Evolutionary conservation across 1,284 basidiomycete species (phyloP).

Genomic region (Spongiforma sp.): DNA sequence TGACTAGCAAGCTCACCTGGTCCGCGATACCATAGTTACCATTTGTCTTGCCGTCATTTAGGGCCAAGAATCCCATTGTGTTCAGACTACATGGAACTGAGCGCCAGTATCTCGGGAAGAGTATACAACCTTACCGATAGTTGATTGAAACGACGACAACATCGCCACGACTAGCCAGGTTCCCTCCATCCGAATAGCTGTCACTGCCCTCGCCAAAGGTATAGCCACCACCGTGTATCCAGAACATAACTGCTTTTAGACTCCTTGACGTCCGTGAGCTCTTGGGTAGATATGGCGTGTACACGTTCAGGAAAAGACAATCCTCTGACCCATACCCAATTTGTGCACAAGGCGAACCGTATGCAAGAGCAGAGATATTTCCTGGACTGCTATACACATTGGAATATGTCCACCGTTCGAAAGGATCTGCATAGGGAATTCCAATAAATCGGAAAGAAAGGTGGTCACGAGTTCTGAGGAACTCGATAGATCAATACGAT

Average conservation of each 20-base stretch:
- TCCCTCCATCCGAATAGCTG: constrained; percentile 47
- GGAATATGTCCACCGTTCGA: constrained; percentile 33
- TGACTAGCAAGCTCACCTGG: constrained; percentile 4
- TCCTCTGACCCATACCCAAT: constrained; percentile 33
- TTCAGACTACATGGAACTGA: constrained; percentile 8
- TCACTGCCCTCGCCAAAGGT: constrained; percentile 45
- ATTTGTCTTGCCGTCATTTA: constrained; percentile 12
- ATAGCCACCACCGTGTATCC: constrained; percentile 48
- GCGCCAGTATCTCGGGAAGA: background rate
- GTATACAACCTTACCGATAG: constrained; percentile 38
- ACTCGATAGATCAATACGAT: background rate
- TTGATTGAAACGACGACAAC: constrained; percentile 53
- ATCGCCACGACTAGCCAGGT: constrained; percentile 46
- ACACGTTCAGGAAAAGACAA: constrained; percentile 46
- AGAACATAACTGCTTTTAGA: constrained; percentile 46
- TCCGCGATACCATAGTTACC: constrained; percentile 22
- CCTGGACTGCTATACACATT: constrained; percentile 19
- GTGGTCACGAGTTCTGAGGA: constrained; percentile 29
- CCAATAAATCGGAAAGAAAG: constrained; percentile 35
- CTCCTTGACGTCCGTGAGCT: constrained; percentile 7
- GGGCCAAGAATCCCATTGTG: constrained; percentile 20
- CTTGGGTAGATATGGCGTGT: constrained; percentile 39
- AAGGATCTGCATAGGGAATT: constrained; percentile 33
- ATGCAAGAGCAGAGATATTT: constrained; percentile 34
- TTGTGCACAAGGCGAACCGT: constrained; percentile 37